Base-by-base conservation (phyloP, 169 alveolate species). In the Eimeria maxima region DNA sequence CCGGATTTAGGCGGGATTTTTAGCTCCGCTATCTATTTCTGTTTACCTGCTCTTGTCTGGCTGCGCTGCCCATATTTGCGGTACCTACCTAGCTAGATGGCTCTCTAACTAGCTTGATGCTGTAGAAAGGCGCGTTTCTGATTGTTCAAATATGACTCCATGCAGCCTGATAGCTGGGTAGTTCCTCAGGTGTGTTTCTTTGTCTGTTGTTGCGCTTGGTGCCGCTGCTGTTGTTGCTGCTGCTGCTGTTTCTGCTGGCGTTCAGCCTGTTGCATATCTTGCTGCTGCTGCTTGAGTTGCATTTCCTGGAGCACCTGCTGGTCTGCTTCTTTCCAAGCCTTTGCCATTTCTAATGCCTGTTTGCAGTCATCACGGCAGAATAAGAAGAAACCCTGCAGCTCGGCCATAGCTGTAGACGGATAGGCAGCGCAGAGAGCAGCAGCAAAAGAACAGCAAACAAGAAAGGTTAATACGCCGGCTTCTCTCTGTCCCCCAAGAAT, bases 381-480 rank as follows among this genome's bases (percentile, higher is more conserved):
- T 44, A 97, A 95, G 92, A 98, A 96, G 96, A 97, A 97, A 10
- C 98, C 98, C 71, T 98, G 98, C 8, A 98, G 96, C 87, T 98
- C 98, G 7, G 98, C 98, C 98, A 98, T 97, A 38, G 97, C 96
- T 95, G 95, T n/a, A 38, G 63, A 13, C 33, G 73, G 69, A 53
- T 6, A 4, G 18, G 63, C 93, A 29, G 27, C 71, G 45, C 38
- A 10, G 44, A 57, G 22, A 42, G 71, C 76, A 76, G 87, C 87
- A 44, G 87, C 87, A 76, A 76, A 22, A 29, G 24, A 73, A 24
- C 84, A 73, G 84, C 84, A 67, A 33, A 33, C 38, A 33, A 33
- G 38, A 33, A 33, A 1, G 38, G 38, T 33, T 33, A 33, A 33
- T 0, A 33, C 38, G 38, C 38, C 0, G 38, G 38, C 38, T 33